Evolutionary conservation across 2,329 filamentous ascomycete genomes (phyloP), one percentile per base, ranked within the genome.

Genomic region (Phialemoniopsis sp.): DNA sequence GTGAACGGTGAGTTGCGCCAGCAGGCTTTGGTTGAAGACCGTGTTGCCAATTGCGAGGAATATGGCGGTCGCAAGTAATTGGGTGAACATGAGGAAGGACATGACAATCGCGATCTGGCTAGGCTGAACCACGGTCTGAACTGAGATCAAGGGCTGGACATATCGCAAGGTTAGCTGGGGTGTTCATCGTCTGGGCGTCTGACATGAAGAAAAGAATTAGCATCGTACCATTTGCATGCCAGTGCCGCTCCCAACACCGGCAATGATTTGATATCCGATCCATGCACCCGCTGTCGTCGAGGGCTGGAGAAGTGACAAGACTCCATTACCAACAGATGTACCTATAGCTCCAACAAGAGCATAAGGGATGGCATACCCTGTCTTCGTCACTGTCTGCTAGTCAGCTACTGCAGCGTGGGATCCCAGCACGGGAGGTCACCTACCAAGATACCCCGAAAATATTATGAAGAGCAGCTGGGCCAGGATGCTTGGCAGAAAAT

Each of bases 41-140:
- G 72, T 70, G 49, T n/a, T n/a, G n/a, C n/a, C n/a, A n/a, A n/a
- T n/a, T n/a, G n/a, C n/a, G 26, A 76, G 63, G 32, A 68, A 63
- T 32, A 78, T 55, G 3, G 74, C 67, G 3, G 70, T 70, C 12
- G 72, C 72, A 1, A 78, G 58, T 4, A 62, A 64, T 37, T 77
- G 69, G 54, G 71, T 72, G 52, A 77, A 75, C 44, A 73, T 63
- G 21, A 66, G 52, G 21, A 67, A 58, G 5, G 59, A 57, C 36
- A 49, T 48, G 32, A 44, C 49, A 37, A 51, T 44, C 12, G 54
- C 48, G 10, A 51, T 42, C 29, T 57, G 49, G 10, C 42, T 35
- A 30, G 39, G 48, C 9, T 49, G 47, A 7, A 51, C 45, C 30
- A 50, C 47, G 31, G 54, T 46, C 37, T 59, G 55, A 26, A 55